phyloP scores from a whole-genome alignment of 2,329 filamentous ascomycete species.

The Hypoxylon rubiginosum region DNA sequence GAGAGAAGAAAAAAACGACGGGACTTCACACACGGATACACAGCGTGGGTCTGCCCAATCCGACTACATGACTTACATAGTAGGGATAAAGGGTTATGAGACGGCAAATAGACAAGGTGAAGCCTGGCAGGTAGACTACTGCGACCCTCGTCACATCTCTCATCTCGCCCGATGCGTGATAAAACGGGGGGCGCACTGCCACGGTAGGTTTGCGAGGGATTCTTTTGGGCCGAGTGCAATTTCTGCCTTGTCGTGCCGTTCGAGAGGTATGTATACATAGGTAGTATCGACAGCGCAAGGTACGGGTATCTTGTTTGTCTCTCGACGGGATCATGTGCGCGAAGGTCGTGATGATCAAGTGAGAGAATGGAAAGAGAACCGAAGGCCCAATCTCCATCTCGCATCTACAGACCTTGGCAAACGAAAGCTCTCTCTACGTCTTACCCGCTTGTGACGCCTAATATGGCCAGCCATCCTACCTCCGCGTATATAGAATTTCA shows the following conservation, averaged over 20 bases:
- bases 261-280: constrained; percentile 7
- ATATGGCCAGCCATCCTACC: constrained; percentile 10
- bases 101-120: constrained; percentile 16
- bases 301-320: not conserved
- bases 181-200: constrained; percentile 35
- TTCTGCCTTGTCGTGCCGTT: constrained; percentile 22
- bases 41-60: constrained; percentile 11
- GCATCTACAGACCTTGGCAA: constrained; percentile 22
- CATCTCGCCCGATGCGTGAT: constrained; percentile 30
- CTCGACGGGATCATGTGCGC: constrained; percentile 12
- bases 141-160: constrained; percentile 36
- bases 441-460: constrained; percentile 14
- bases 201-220: constrained; percentile 29
- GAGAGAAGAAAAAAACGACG: constrained; percentile 5
- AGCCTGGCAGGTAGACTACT: constrained; percentile 26
- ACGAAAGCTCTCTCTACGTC: not conserved
- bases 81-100: constrained; percentile 25
- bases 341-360: constrained; percentile 5
- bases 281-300: constrained; percentile 5
- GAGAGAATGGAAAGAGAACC: not conserved
- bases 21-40: constrained; percentile 11
- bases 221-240: constrained; percentile 11
- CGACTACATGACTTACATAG: not conserved
- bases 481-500: constrained; percentile 2
- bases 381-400: not conserved